These are phyloP conservation scores for Helichrysum umbraculigerum DNA, from an alignment of 129 eudicot species.

Conservation along the genomic window DNA sequence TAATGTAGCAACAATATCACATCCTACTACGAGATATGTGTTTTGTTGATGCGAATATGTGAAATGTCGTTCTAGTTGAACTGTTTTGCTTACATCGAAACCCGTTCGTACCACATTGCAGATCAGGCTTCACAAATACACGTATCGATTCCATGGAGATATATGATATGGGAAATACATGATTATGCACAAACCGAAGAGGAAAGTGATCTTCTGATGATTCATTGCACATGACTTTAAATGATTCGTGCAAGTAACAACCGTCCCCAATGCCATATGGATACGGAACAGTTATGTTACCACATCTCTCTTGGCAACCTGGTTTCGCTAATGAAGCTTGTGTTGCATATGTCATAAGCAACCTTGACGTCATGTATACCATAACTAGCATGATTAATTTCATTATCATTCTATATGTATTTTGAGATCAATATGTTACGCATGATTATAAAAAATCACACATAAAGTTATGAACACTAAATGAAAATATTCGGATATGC, in stretches of 20 bases:
- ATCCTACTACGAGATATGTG: conserved; percentile 22
- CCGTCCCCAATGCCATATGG: conserved; percentile 25
- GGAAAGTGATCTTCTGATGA: conserved; percentile 8
- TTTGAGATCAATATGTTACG: too few species aligned
- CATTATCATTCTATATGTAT: neutral
- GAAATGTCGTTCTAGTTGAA: neutral
- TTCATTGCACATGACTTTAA: conserved; percentile 17
- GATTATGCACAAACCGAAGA: neutral
- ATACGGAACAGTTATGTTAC: conserved; percentile 27
- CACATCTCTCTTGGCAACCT: conserved; percentile 34
- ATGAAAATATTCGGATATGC: too few species aligned
- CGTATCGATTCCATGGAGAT: conserved; percentile 17
- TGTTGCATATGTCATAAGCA: neutral
- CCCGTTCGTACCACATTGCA: neutral
- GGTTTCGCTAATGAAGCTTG: conserved; percentile 20
- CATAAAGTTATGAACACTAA: too few species aligned
- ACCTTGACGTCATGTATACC: neutral
- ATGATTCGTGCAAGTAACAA: conserved; percentile 20
- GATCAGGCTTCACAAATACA: neutral
- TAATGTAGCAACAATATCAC: conserved; percentile 11
- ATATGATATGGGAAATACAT: neutral
- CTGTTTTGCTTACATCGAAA: too few species aligned
- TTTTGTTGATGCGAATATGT: conserved; percentile 16
- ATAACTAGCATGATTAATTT: neutral
- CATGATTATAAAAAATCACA: too few species aligned